Conservation (phyloP, 2,329 filamentous ascomycete genomes). For the Myriosclerotinia duriaeana region DNA sequence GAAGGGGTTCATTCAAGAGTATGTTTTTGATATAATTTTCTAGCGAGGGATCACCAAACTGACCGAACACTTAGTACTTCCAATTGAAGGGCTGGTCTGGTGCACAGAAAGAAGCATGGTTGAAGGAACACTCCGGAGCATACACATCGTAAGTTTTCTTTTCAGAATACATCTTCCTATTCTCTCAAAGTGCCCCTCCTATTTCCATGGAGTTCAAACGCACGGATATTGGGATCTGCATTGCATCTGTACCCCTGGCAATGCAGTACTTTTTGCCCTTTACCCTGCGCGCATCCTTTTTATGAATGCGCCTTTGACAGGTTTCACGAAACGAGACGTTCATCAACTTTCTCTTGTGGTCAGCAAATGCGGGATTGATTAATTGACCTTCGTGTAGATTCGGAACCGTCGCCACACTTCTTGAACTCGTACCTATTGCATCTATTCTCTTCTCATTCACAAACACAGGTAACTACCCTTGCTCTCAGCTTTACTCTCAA, state of each 20-base stretch:
- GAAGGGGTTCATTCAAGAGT: slow-evolving; percentile 53
- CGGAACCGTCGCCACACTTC: slow-evolving; percentile 68
- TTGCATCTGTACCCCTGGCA: slow-evolving; percentile 5
- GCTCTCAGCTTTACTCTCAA: background rate
- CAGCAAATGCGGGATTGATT: background rate
- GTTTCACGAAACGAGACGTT: slow-evolving; percentile 8
- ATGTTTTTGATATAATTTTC: slow-evolving; percentile 36
- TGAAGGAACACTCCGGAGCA: slow-evolving; percentile 67
- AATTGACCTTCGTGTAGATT: slow-evolving; percentile 57
- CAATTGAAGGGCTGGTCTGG: slow-evolving; percentile 82
- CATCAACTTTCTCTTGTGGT: background rate
- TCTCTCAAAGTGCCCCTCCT: background rate
- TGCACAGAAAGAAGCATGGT: slow-evolving; percentile 63
- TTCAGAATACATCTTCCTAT: background rate
- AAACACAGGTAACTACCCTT: slow-evolving; percentile 61
- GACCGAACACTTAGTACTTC: slow-evolving; percentile 65
- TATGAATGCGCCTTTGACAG: slow-evolving; percentile 21
- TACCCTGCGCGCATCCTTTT: background rate
- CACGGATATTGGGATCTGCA: slow-evolving; percentile 2
- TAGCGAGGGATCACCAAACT: background rate
- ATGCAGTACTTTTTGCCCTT: background rate
- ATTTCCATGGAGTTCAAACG: background rate
- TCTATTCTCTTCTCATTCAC: slow-evolving; percentile 88
- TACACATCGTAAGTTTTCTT: slow-evolving; percentile 69
- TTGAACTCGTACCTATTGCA: slow-evolving; percentile 81